These are phyloP conservation scores for Porphyrellus cyaneotinctus DNA, from an alignment of 768 basidiomycete species.

Conservation along the genomic window DNA sequence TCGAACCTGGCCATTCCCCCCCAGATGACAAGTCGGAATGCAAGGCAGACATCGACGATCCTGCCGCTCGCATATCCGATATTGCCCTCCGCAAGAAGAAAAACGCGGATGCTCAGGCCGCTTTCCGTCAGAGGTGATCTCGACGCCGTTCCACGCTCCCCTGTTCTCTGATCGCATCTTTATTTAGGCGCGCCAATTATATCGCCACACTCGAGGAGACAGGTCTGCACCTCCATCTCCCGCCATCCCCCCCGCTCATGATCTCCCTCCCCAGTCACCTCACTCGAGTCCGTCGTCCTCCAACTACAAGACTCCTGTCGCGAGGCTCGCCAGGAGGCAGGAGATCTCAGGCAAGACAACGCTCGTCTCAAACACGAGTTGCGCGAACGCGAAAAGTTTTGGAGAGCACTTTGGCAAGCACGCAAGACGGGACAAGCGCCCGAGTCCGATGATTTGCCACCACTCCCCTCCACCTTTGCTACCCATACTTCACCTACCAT, in stretches of 20 bases:
- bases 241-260: slow-evolving; percentile 9
- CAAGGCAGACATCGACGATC: slow-evolving; percentile 36
- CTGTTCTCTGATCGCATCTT: slow-evolving; percentile 21
- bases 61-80: slow-evolving; percentile 50
- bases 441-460: slow-evolving; percentile 50
- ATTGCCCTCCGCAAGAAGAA: slow-evolving; percentile 79
- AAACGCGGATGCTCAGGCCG: slow-evolving; percentile 86
- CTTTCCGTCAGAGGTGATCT: slow-evolving; percentile 61
- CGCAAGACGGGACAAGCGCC: slow-evolving; percentile 53
- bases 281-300: slow-evolving; percentile 77
- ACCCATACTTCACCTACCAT: slow-evolving; percentile 31
- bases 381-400: slow-evolving; percentile 70
- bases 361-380: slow-evolving; percentile 57
- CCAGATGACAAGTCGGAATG: slow-evolving; percentile 36
- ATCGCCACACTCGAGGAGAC: slow-evolving; percentile 86
- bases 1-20: slow-evolving; percentile 25
- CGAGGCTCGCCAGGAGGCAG: slow-evolving; percentile 56
- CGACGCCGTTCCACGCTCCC: neutral
- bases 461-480: slow-evolving; percentile 43
- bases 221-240: slow-evolving; percentile 34
- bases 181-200: slow-evolving; percentile 66
- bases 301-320: slow-evolving; percentile 80
- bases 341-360: slow-evolving; percentile 65
- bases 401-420: slow-evolving; percentile 65
- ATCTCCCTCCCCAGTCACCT: slow-evolving; percentile 54